Evolutionary conservation across 257 asterid species (phyloP).

Genomic region (Dorcoceras hygrometricum): DNA sequence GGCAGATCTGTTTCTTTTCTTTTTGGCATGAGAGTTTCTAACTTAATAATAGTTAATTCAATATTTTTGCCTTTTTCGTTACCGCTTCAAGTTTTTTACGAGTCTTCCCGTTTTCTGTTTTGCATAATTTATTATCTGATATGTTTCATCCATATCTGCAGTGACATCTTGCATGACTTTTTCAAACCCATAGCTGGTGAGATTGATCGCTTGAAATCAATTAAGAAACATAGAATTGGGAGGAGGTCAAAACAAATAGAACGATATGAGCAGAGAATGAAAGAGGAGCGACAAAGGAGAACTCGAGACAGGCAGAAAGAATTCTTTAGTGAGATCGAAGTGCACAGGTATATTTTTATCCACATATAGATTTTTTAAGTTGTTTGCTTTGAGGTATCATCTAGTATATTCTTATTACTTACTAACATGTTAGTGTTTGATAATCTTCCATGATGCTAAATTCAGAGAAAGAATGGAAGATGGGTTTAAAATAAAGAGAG

Average conservation of each 20-base stretch:
- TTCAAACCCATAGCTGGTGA: constrained; percentile 81
- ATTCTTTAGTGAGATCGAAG: constrained; percentile 89
- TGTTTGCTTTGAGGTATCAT: constrained; percentile 22
- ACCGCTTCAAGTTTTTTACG: background rate
- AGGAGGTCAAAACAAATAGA: constrained; percentile 96
- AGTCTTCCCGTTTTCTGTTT: background rate
- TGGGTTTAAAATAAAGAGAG: constrained; percentile 85
- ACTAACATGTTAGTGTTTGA: background rate
- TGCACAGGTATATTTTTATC: constrained; percentile 65
- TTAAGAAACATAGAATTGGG: constrained; percentile 92
- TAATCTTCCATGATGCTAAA: constrained; percentile 23
- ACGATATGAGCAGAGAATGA: constrained; percentile 95
- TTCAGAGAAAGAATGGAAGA: constrained; percentile 93
- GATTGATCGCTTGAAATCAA: constrained; percentile 79
- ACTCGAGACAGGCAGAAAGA: constrained; percentile 96
- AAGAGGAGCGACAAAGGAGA: constrained; percentile 97
- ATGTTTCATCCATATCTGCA: constrained; percentile 32
- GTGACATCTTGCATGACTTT: constrained; percentile 75
- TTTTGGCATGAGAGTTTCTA: constrained; percentile 21
- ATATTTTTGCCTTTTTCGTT: constrained; percentile 16
- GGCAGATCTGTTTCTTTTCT: constrained; percentile 20
- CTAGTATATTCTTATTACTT: constrained; percentile 19
- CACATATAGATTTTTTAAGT: constrained; percentile 13
- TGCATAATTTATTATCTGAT: background rate
- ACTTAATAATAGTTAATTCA: constrained; percentile 2